Evolutionary conservation across 83 land plant genomes (phyloP).

Genomic region (Larix sibirica): DNA sequence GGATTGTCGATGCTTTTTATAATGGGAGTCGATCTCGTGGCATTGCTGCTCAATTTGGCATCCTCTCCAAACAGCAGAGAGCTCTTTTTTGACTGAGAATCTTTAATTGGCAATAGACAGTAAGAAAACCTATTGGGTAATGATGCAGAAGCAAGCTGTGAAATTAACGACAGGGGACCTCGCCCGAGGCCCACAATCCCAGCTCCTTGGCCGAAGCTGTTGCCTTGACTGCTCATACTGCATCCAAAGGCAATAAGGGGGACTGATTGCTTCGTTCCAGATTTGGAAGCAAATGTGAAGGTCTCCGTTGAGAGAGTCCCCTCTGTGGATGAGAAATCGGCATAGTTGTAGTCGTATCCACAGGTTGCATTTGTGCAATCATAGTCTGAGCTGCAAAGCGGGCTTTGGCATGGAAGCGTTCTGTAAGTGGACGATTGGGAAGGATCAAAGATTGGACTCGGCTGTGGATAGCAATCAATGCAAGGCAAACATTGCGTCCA

Average conservation of each 20-base stretch:
- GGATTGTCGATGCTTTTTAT: background rate
- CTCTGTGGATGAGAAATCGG: no score
- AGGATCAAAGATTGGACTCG: no score
- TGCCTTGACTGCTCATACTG: background rate
- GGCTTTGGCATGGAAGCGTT: no score
- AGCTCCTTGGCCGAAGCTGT: background rate
- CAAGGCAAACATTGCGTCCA: no score
- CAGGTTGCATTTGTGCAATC: no score
- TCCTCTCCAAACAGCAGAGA: slow-evolving; percentile 12
- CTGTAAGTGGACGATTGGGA: no score
- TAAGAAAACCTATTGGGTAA: slow-evolving; percentile 8
- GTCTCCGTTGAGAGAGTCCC: background rate
- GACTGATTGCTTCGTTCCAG: no score
- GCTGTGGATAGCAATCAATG: no score
- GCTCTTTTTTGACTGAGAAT: slow-evolving; percentile 12
- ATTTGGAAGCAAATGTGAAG: background rate
- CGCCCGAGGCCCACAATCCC: slow-evolving; percentile 12
- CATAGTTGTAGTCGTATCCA: no score
- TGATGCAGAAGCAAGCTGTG: background rate
- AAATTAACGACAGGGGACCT: slow-evolving; percentile 11
- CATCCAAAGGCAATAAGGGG: background rate
- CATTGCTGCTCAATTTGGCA: background rate
- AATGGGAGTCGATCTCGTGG: slow-evolving; percentile 1
- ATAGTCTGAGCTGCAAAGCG: no score
- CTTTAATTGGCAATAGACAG: background rate